Percentiles rank a stretch among this genome's conserved stretches.
Evolutionary conservation across 1,139 yeast genomes (phyloP).

Genomic region (Magnusiomyces ingens): DNA sequence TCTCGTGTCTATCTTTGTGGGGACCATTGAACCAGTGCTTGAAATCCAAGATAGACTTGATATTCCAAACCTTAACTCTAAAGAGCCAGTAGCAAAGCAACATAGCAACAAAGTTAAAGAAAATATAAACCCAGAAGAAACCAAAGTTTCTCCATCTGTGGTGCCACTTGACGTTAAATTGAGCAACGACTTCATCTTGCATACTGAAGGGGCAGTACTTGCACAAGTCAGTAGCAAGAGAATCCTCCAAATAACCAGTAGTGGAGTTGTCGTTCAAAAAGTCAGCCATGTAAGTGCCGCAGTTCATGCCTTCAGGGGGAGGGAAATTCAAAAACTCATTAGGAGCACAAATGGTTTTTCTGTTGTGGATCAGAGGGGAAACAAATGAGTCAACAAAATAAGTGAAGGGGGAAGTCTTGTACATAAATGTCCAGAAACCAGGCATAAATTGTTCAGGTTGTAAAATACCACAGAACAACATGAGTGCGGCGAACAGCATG

Average conservation of each 20-base stretch:
- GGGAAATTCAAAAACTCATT: constrained; percentile 46
- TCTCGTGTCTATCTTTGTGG: no score
- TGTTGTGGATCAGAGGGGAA: constrained; percentile 44
- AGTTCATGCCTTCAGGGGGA: constrained; percentile 57
- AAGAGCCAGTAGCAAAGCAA: constrained; percentile 15
- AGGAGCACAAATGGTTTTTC: constrained; percentile 46
- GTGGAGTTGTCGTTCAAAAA: constrained; percentile 27
- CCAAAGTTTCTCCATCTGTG: constrained; percentile 55
- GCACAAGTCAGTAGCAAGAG: constrained; percentile 47
- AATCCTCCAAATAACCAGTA: constrained; percentile 50
- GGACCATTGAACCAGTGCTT: no score
- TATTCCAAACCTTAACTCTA: no score
- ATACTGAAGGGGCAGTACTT: constrained; percentile 47
- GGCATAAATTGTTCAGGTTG: constrained; percentile 54
- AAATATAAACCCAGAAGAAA: constrained; percentile 42
- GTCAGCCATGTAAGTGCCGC: constrained; percentile 43
- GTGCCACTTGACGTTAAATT: constrained; percentile 40
- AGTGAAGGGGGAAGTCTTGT: constrained; percentile 59
- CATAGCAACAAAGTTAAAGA: constrained; percentile 43
- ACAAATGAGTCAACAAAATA: constrained; percentile 55
- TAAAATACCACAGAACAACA: constrained; percentile 55
- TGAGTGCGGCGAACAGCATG: constrained; percentile 46
- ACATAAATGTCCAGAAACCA: constrained; percentile 62
- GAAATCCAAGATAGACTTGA: no score
- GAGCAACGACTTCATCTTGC: constrained; percentile 48